A percentile compares a stretch with the other conserved stretches of the same genome.
Evolutionary conservation across 1,139 yeast species (phyloP).

Genomic region (Candida pseudoviswanathii): DNA sequence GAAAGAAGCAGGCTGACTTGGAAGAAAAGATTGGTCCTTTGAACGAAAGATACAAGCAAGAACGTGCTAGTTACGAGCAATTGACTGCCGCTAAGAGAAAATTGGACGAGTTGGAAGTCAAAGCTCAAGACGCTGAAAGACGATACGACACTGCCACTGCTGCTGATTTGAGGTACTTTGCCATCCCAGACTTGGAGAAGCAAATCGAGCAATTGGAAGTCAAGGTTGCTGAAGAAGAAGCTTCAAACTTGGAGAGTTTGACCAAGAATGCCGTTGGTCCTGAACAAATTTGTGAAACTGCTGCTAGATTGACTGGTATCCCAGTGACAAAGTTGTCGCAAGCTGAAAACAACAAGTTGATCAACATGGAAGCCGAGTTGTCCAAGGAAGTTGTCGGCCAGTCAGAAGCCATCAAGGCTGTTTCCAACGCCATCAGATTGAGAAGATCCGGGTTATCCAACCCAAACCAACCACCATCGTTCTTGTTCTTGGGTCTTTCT

Average conservation of each 20-base stretch:
- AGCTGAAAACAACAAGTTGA: conserved; percentile 91
- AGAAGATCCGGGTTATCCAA: conserved; percentile 95
- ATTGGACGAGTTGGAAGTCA: conserved; percentile 87
- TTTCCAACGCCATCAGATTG: conserved; percentile 89
- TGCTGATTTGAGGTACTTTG: conserved; percentile 95
- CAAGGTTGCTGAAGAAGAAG: conserved; percentile 73
- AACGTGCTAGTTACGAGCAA: conserved; percentile 89
- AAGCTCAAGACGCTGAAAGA: conserved; percentile 96
- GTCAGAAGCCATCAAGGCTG: conserved; percentile 93
- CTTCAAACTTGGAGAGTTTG: conserved; percentile 63
- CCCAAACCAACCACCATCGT: conserved; percentile 95
- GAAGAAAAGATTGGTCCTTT: conserved; percentile 86
- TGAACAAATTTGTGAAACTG: conserved; percentile 95
- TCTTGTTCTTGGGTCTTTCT: conserved; percentile 90
- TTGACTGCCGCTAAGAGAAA: conserved; percentile 86
- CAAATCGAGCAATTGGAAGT: conserved; percentile 76
- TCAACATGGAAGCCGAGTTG: conserved; percentile 89
- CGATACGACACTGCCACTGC: conserved; percentile 93
- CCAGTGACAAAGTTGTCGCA: conserved; percentile 97
- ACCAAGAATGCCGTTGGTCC: conserved; percentile 88
- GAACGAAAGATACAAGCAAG: conserved; percentile 82
- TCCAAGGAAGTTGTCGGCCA: conserved; percentile 91
- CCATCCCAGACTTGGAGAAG: conserved; percentile 87
- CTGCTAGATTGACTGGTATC: conserved; percentile 95
- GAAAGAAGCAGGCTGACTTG: conserved; percentile 75